Evolutionary conservation across 2,329 filamentous ascomycete species (phyloP), one percentile per base, ranked within the genome.

Genomic region (Zymoseptoria ardabiliae): DNA sequence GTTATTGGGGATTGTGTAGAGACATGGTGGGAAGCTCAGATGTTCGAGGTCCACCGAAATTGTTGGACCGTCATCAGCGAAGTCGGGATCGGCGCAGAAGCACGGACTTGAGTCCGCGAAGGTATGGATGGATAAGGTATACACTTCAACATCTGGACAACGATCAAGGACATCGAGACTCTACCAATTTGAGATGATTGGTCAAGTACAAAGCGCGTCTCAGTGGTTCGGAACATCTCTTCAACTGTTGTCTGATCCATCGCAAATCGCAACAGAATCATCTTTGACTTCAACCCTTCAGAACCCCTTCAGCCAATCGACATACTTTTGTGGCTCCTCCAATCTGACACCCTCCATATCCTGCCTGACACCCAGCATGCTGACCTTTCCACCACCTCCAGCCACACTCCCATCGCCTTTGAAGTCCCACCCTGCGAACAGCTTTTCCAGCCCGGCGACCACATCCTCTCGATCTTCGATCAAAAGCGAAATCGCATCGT

Each of bases 401-500:
- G 35, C 35, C 4, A 5, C 11, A 6, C 35, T 45, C 3, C 69
- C 72, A 10, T 74, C 73, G 23, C 71, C 70, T 66, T 81, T 85
- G 57, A 72, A 70, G 17, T 69, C 65, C 87, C 91, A 97, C 23
- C 77, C 75, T 20, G 76, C 77, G 60, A 96, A 74, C 50, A 90
- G 85, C 50, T 76, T 74, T 63, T 82, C 79, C 21, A 97, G 74
- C 11, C 78, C 76, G 21, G 71, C 70, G 58, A 87, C 76, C 1
- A 90, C 89, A 54, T 81, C 81, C 41, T 79, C 80, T 56, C 89
- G 85, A 68, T 97, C 90, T 68, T 82, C 81, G 64, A 96, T 84
- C 60, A 99, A 74, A 61, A 99, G 73, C 0, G 88, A 89, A 58
- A 96, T 81, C 1, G 94, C 94, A 78, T 99, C 94, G 70, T 89